A percentile compares a stretch with the other conserved stretches of the same genome.
These are phyloP conservation scores for Aspergillus luchuensis DNA, from an alignment of 2,329 filamentous ascomycete genomes.

Conservation along the genomic window DNA sequence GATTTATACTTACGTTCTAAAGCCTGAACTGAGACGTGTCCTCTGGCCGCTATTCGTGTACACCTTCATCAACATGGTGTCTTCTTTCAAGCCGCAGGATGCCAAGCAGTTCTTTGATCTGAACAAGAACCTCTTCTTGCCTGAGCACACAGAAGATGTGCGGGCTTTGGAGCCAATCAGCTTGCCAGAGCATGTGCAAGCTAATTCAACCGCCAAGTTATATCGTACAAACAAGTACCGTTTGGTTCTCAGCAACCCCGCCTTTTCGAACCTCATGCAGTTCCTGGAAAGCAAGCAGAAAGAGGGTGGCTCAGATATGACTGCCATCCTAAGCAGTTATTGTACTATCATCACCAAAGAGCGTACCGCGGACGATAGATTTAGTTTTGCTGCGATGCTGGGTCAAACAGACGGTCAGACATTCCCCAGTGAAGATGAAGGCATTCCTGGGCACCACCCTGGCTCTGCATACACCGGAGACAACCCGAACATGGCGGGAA, in stretches of 20 bases:
- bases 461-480: constrained; percentile 63
- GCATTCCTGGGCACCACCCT: constrained; percentile 67
- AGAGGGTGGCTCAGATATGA: constrained; percentile 75
- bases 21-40: constrained; percentile 85
- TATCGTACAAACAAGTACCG: constrained; percentile 88
- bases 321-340: constrained; percentile 67
- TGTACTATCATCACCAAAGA: constrained; percentile 63
- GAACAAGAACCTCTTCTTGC: constrained; percentile 70
- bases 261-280: constrained; percentile 79
- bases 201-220: constrained; percentile 75
- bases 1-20: constrained; percentile 12
- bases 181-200: constrained; percentile 73
- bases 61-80: constrained; percentile 79
- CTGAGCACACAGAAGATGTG: constrained; percentile 78
- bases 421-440: constrained; percentile 67
- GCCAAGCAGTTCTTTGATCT: constrained; percentile 71
- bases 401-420: constrained; percentile 57
- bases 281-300: constrained; percentile 87
- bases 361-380: constrained; percentile 59
- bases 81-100: constrained; percentile 70
- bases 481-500: constrained; percentile 59
- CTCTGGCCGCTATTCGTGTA: constrained; percentile 95
- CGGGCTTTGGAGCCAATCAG: constrained; percentile 72
- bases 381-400: constrained; percentile 62
- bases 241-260: constrained; percentile 82